Evolutionary conservation across 2,329 filamentous ascomycete genomes (phyloP), one percentile per base, ranked within the genome.

Genomic region (Stemphylium lycopersici): DNA sequence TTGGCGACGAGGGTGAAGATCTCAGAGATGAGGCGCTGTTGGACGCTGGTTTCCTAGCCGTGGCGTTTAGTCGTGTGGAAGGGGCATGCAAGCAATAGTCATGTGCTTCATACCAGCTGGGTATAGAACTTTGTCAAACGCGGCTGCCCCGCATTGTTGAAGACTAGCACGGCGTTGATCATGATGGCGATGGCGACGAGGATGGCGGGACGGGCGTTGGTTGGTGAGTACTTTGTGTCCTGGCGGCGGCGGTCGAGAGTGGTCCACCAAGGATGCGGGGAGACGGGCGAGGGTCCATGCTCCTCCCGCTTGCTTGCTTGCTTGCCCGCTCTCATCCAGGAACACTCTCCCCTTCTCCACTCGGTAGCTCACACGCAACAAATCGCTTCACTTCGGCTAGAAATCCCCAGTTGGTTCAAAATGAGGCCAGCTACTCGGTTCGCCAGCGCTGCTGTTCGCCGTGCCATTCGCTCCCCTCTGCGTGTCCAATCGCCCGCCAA

Each of bases 101-200:
- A 56, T 34, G 31, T 32, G 32, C 8, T 29, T n/a, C 32, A 12
- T 78, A 96, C 93, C 64, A 99, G 87, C 75, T 98, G 93, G 2
- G 93, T 97, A 76, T 99, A 99, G 82, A 99, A 99, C 72, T 98
- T 98, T 68, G 93, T 98, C 75, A 99, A 84, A 51, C 95, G 89
- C 33, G 95, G 93, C 78, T 99, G 93, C 61, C 95, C 95, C 68
- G 93, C 91, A 80, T 96, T 96, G 73, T 99, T 99, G 83, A 99
- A 99, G 75, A 99, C 93, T 63, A 99, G 83, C 58, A 99, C 93
- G 29, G 96, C 95, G 82, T 96, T 99, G 77, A 99, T 98, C 95
- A 99, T 99, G 65, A 53, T 59, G 59, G 29, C 41, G 39, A 41
- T 38, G 29, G 33, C n/a, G 31, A 22, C 20, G 48, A n/a, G 13